A percentile compares a stretch with the other conserved stretches of the same genome.
phyloP scores from a whole-genome alignment of 768 basidiomycete species.

The Strobilomyces confusus region DNA sequence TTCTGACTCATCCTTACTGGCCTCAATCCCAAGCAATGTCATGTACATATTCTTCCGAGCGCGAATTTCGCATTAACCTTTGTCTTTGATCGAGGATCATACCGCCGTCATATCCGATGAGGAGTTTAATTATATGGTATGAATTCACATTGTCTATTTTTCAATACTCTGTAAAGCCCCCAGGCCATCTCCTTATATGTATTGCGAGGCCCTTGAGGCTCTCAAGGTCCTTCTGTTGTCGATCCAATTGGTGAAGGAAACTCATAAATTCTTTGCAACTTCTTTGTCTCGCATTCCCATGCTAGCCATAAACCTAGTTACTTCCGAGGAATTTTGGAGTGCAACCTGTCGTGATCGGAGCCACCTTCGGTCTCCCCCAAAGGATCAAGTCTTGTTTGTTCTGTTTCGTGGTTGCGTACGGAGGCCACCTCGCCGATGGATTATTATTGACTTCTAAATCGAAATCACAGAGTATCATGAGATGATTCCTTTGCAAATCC shows the following conservation, averaged over 20 bases:
- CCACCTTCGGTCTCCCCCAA: slow-evolving; percentile 40
- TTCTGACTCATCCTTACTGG: slow-evolving; percentile 23
- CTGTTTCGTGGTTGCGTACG: slow-evolving; percentile 45
- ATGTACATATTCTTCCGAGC: slow-evolving; percentile 34
- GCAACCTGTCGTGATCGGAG: slow-evolving; percentile 44
- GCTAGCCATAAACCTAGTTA: slow-evolving; percentile 46
- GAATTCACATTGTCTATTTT: slow-evolving; percentile 15
- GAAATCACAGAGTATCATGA: slow-evolving; percentile 30
- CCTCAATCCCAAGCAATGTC: slow-evolving; percentile 24
- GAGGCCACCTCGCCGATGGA: slow-evolving; percentile 44
- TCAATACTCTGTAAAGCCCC: not conserved
- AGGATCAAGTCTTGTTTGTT: slow-evolving; percentile 42
- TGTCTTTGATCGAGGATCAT: slow-evolving; percentile 50
- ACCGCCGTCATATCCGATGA: slow-evolving; percentile 35
- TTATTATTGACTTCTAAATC: slow-evolving; percentile 37
- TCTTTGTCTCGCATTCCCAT: slow-evolving; percentile 46
- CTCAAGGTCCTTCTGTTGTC: slow-evolving; percentile 40
- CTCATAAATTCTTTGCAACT: slow-evolving; percentile 48
- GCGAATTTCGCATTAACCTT: slow-evolving; percentile 39
- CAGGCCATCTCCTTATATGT: slow-evolving; percentile 39
- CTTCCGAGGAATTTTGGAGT: slow-evolving; percentile 57
- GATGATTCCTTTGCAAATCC: slow-evolving; percentile 18
- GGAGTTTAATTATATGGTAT: slow-evolving; percentile 48
- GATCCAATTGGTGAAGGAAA: slow-evolving; percentile 34
- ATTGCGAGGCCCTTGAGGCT: slow-evolving; percentile 39